phyloP scores from a whole-genome alignment of 1,284 basidiomycete genomes.

The Schizopora paradoxa region DNA sequence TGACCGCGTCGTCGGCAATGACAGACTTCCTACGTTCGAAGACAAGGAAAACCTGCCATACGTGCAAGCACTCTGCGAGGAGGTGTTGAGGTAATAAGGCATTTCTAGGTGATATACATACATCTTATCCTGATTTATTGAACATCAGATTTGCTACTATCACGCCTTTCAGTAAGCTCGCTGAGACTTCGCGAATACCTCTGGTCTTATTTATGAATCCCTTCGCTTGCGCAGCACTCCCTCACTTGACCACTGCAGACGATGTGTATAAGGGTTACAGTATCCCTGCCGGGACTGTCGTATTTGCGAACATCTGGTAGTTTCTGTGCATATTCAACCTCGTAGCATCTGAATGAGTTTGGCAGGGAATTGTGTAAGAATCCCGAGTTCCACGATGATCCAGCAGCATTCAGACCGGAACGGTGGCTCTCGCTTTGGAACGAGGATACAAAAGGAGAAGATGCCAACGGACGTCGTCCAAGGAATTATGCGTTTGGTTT shows the following conservation, averaged over 20 bases:
- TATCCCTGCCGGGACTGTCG: conserved; percentile 7
- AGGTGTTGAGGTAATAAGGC: conserved; percentile 7
- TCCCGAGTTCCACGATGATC: conserved; percentile 5
- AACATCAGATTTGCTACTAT: conserved; percentile 16
- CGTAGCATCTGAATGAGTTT: no score
- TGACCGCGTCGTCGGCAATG: conserved; percentile 20
- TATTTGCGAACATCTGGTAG: conserved; percentile 17
- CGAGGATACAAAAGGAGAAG: no score
- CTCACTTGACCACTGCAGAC: background rate
- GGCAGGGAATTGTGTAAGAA: conserved; percentile 11
- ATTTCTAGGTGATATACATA: background rate
- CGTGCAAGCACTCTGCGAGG: conserved; percentile 4
- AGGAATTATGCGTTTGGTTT: conserved; percentile 13
- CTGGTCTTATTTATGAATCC: no score
- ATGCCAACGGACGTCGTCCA: conserved; percentile 2
- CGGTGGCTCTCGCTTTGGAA: conserved; percentile 8
- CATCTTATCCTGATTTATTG: no score
- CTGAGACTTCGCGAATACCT: background rate
- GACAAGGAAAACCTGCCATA: conserved; percentile 22
- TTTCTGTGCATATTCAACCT: conserved; percentile 3
- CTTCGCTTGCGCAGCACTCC: background rate
- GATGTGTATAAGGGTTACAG: conserved; percentile 13
- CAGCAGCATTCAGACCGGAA: conserved; percentile 14
- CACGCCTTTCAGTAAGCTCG: conserved; percentile 10
- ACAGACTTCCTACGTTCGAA: conserved; percentile 24